phyloP scores from a whole-genome alignment of 139 green algal species.

The Closterium sp. region DNA sequence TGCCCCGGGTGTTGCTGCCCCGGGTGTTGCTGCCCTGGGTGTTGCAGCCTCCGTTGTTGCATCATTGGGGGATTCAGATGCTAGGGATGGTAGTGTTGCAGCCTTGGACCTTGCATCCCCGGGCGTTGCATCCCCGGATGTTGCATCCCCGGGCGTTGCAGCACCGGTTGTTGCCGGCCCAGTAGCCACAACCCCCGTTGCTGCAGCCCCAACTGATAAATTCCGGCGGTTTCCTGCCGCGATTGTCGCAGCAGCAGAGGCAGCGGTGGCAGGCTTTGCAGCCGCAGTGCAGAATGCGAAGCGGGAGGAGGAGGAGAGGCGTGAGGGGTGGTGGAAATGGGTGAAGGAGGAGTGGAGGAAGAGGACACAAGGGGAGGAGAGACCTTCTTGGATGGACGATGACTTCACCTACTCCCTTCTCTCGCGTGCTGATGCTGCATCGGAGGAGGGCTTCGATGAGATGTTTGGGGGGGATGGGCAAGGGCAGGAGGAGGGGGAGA shows the following conservation, averaged over 20 bases:
- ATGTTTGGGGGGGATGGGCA: neutral
- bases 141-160: neutral
- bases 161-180: no score
- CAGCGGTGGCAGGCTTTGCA: no score
- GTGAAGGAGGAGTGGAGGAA: neutral
- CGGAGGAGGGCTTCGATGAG: neutral
- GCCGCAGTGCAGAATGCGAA: no score
- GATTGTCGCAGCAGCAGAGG: neutral
- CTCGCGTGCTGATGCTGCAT: neutral
- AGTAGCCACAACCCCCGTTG: no score
- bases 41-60: no score
- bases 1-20: no score
- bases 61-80: no score
- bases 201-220: no score
- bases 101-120: neutral
- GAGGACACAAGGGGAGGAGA: neutral
- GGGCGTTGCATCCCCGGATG: no score
- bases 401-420: neutral
- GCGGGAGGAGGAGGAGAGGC: neutral
- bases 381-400: neutral
- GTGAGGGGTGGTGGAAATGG: neutral
- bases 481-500: neutral
- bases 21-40: no score
- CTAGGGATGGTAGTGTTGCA: no score
- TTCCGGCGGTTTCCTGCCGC: no score